These are phyloP conservation scores for Penicillium antarcticum DNA, from an alignment of 495 filamentous ascomycete genomes.

Conservation along the genomic window DNA sequence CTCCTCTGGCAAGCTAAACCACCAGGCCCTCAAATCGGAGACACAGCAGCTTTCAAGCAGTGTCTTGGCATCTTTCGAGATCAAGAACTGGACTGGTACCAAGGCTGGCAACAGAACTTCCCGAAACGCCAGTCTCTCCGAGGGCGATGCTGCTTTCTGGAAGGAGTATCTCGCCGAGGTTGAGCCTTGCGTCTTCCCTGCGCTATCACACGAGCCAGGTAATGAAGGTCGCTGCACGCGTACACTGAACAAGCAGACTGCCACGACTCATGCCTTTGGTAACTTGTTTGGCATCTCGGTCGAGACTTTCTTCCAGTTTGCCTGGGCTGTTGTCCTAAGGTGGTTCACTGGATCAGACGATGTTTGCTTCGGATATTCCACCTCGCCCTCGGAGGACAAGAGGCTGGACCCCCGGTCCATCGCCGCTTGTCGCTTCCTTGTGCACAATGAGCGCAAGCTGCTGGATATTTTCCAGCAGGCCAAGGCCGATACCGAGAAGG, in stretches of 20 bases:
- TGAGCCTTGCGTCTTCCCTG: constrained; percentile 54
- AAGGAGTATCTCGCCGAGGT: constrained; percentile 46
- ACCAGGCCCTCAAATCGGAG: constrained; percentile 16
- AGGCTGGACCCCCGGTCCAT: constrained; percentile 8
- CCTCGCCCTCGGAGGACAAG: constrained; percentile 21
- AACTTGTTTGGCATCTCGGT: constrained; percentile 25
- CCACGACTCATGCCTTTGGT: constrained; percentile 36
- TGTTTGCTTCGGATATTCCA: constrained; percentile 52
- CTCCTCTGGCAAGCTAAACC: constrained; percentile 50
- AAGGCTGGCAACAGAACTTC: constrained; percentile 6
- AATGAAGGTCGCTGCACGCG: constrained; percentile 8
- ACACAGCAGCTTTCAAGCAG: constrained; percentile 12
- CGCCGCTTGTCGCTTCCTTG: constrained; percentile 32
- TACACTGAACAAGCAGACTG: constrained; percentile 24
- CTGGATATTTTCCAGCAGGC: constrained; percentile 32
- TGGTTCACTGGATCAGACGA: constrained; percentile 51
- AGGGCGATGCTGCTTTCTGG: constrained; percentile 45
- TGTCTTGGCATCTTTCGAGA: constrained; percentile 10
- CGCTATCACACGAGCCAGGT: constrained; percentile 20
- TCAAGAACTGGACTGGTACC: constrained; percentile 14
- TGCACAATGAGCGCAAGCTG: constrained; percentile 33
- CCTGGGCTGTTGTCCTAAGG: constrained; percentile 53
- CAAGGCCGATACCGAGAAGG: constrained; percentile 32
- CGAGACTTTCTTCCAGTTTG: constrained; percentile 39
- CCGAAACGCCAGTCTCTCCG: constrained; percentile 8